Conservation (phyloP, 2,329 filamentous ascomycete genomes). For the Cadophora luteo-olivacea region DNA sequence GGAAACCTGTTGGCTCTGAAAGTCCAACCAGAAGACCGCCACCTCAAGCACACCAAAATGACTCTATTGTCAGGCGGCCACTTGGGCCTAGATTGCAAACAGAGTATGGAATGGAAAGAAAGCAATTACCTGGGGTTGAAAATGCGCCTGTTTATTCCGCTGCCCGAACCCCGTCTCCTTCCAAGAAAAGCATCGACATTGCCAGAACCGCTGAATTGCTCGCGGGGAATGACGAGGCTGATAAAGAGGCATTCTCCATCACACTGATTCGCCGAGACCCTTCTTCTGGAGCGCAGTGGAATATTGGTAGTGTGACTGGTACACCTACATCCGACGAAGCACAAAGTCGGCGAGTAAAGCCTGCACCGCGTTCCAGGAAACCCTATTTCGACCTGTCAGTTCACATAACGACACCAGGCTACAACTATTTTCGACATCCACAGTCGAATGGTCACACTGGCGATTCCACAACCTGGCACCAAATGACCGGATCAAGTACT, state of each 20-base stretch:
- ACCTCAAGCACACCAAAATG: not conserved
- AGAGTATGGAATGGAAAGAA: constrained; percentile 28
- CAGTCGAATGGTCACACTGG: constrained; percentile 20
- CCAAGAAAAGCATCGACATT: constrained; percentile 22
- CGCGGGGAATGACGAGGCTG: not conserved
- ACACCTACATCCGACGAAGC: constrained; percentile 28
- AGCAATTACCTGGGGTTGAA: constrained; percentile 32
- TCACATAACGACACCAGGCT: constrained; percentile 44
- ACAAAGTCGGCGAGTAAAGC: constrained; percentile 38
- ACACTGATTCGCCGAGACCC: constrained; percentile 77
- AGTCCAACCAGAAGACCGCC: constrained; percentile 15
- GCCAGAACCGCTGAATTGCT: constrained; percentile 1
- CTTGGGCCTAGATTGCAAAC: constrained; percentile 34
- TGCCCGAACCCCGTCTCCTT: constrained; percentile 3
- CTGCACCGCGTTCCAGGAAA: constrained; percentile 47
- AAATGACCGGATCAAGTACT: constrained; percentile 1
- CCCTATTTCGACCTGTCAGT: constrained; percentile 44
- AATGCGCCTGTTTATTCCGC: constrained; percentile 20
- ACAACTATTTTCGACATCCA: constrained; percentile 40
- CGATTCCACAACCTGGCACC: constrained; percentile 14
- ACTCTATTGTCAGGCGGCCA: constrained; percentile 19
- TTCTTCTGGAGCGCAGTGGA: constrained; percentile 73
- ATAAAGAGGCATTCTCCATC: constrained; percentile 38
- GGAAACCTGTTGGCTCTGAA: constrained; percentile 28
- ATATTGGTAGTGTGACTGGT: constrained; percentile 68